Conservation (phyloP, 2,329 filamentous ascomycete genomes). For the Xylariaceae sp. region DNA sequence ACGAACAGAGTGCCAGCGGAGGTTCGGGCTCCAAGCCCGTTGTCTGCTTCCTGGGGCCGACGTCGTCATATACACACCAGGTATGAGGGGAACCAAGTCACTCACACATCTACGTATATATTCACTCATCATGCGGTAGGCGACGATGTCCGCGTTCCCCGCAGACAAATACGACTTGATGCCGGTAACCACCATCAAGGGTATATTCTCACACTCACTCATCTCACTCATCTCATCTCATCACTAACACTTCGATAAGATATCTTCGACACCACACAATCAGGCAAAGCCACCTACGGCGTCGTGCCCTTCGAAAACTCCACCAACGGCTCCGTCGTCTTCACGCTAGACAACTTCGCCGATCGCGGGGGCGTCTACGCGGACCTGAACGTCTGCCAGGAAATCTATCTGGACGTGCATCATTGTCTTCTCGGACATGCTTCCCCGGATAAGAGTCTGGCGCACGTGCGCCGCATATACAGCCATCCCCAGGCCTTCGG, state of each 20-base stretch:
- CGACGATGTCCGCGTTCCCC: slow-evolving; percentile 44
- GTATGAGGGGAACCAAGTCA: slow-evolving; percentile 30
- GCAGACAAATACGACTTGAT: slow-evolving; percentile 43
- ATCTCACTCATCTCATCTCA: not conserved
- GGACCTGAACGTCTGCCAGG: slow-evolving; percentile 71
- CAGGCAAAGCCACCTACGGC: slow-evolving; percentile 58
- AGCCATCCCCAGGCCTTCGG: slow-evolving; percentile 95
- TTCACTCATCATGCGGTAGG: slow-evolving; percentile 31
- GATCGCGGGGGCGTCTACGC: slow-evolving; percentile 61
- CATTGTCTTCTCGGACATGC: slow-evolving; percentile 71
- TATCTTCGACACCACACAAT: slow-evolving; percentile 74
- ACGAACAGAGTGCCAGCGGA: slow-evolving; percentile 2
- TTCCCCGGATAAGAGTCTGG: slow-evolving; percentile 33
- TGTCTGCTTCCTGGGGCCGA: slow-evolving; percentile 47
- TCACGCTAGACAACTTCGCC: slow-evolving; percentile 83
- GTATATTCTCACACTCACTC: slow-evolving; percentile 22
- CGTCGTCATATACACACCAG: slow-evolving; percentile 48
- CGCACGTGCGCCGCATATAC: slow-evolving; percentile 70
- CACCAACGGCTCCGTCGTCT: slow-evolving; percentile 85
- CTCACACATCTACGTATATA: slow-evolving; percentile 6
- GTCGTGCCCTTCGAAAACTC: slow-evolving; percentile 96
- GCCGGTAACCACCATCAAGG: slow-evolving; percentile 49
- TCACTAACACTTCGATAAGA: slow-evolving; percentile 42
- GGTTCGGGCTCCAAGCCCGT: slow-evolving; percentile 32
- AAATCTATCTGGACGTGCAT: slow-evolving; percentile 81